Base-by-base conservation (phyloP, 2,329 filamentous ascomycete genomes). In the Hawksworthiomyces lignivorus region DNA sequence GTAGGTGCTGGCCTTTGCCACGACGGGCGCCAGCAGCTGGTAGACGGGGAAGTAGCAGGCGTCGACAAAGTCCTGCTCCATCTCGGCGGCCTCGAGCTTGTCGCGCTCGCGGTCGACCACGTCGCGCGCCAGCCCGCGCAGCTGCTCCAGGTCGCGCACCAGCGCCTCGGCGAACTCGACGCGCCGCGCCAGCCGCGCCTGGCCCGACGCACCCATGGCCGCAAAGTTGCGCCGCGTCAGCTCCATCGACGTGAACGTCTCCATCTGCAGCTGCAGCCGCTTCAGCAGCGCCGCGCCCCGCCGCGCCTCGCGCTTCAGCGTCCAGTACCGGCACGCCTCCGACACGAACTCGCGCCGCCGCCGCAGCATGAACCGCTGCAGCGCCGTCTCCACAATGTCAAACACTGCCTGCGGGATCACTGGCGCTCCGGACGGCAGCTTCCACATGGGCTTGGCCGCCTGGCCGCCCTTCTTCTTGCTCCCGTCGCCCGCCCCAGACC, bases 311-410 rank as follows among this genome's bases (percentile, higher is more conserved):
- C 92, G 80, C 66, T 98, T 98, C 49, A 98, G 64, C 0, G 92
- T 97, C 92, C 92, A 98, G 63, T 97, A 98, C 53, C 87, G 88
- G 65, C 90, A 97, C 2, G 86, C 86, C 61, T 96, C 90, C 44
- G 87, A 83, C 3, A 94, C 82, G 59, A 87, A 98, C 47, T 96
- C 89, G 57, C 94, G 95, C 39, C 88, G 80, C 58, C 92, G 94
- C 22, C 84, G 79, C 44, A 80, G 67, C 27, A 78, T 77, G 59
- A 97, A 97, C 36, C 87, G 80, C 48, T 82, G 77, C 26, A 98
- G 72, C 0, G 89, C 86, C 33, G 78, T 77, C 52, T 95, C 86
- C 18, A 98, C 87, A 21, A 83, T 81, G 50, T 90, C 84, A 48
- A 88, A 88, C 4, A 97, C 84, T 3, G 85, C 81, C 51, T 89